A percentile compares a stretch with the other conserved stretches of the same genome.
Evolutionary conservation across 106 monocot genomes (phyloP).

Genomic region (Phalaenopsis aphrodite): DNA sequence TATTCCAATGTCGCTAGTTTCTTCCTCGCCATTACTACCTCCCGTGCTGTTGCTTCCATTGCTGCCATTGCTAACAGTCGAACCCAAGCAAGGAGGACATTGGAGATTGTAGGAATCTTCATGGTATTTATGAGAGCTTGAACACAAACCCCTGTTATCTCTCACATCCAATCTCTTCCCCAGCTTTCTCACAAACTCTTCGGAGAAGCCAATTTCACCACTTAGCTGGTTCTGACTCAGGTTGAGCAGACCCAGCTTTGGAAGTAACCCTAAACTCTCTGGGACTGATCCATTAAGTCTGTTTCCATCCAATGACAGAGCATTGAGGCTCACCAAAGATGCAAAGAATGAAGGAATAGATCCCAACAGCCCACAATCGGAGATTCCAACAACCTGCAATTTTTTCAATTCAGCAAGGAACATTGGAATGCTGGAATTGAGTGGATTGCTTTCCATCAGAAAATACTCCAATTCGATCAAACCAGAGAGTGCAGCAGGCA

Average conservation of each 20-base stretch:
- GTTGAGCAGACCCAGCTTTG: conserved; percentile 50
- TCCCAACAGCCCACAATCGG: conserved; percentile 37
- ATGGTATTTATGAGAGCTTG: conserved; percentile 11
- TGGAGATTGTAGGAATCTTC: conserved; percentile 21
- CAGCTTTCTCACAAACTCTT: conserved; percentile 49
- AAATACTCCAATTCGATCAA: conserved; percentile 42
- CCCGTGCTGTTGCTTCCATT: not conserved
- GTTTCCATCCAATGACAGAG: conserved; percentile 51
- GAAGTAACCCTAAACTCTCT: conserved; percentile 22
- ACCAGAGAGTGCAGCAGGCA: conserved; percentile 27
- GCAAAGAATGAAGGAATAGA: conserved; percentile 35
- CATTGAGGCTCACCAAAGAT: conserved; percentile 25
- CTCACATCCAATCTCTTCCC: conserved; percentile 55
- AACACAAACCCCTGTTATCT: conserved; percentile 47
- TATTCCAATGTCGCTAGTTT: not conserved
- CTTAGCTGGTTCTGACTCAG: conserved; percentile 55
- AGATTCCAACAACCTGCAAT: conserved; percentile 42
- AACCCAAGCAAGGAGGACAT: conserved; percentile 24
- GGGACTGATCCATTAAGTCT: conserved; percentile 52
- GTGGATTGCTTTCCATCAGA: conserved; percentile 47
- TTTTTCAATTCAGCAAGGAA: conserved; percentile 29
- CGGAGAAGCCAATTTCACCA: conserved; percentile 41
- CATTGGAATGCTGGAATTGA: conserved; percentile 27
- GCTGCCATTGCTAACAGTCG: not conserved
- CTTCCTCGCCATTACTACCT: not conserved